These are phyloP conservation scores for Rhododendron ferrugineum DNA, from an alignment of 148 eudicot species.

Conservation along the genomic window DNA sequence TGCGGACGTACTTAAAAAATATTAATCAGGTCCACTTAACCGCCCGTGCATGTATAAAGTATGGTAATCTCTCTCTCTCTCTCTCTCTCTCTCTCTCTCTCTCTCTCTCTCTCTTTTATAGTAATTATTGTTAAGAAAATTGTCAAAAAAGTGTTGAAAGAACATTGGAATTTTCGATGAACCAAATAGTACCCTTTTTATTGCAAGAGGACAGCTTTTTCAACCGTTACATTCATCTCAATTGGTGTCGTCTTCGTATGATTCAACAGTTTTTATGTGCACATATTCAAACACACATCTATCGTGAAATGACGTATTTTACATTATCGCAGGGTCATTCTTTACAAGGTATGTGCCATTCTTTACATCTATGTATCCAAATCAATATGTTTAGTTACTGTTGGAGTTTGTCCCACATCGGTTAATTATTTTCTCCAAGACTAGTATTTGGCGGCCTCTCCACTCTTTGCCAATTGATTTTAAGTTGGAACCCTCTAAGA, in stretches of 20 bases:
- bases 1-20: too few relatives aligned
- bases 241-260: not conserved
- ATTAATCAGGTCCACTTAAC: not conserved
- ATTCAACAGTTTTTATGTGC: not conserved
- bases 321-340: not conserved
- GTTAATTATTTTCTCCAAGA: too few relatives aligned
- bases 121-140: slow-evolving; percentile 2
- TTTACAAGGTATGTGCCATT: not conserved
- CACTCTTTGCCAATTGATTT: too few relatives aligned
- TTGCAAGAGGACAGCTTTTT: not conserved
- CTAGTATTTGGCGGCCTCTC: too few relatives aligned
- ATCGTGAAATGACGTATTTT: not conserved
- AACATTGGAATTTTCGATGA: slow-evolving; percentile 1
- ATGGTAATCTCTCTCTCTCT: not conserved
- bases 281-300: not conserved
- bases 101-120: too few relatives aligned
- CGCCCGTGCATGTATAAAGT: slow-evolving; percentile 7
- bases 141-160: not conserved
- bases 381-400: not conserved
- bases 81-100: not conserved
- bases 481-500: too few relatives aligned
- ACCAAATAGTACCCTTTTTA: slow-evolving; percentile 4
- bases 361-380: too few relatives aligned
- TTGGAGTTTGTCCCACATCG: too few relatives aligned
- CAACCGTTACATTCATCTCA: not conserved